Conservation (phyloP, 2,329 filamentous ascomycete species). For the Ampelomyces quisqualis region DNA sequence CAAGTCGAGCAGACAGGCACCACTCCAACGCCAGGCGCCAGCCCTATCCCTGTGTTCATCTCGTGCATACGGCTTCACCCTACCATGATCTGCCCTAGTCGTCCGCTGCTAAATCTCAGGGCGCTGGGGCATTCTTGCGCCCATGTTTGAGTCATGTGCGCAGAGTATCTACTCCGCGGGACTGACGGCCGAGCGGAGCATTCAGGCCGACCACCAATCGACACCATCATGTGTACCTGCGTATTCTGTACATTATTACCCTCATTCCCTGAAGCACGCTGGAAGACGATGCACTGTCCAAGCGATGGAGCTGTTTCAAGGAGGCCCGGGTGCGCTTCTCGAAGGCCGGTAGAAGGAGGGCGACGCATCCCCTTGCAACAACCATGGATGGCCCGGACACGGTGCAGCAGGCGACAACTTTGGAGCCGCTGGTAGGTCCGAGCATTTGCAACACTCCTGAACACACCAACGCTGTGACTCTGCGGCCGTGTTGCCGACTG, state of each 20-base stretch:
- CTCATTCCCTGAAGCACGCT: not conserved
- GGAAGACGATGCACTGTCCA: slow-evolving; percentile 2
- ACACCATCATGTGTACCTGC: too few relatives aligned
- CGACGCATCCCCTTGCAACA: slow-evolving; percentile 18
- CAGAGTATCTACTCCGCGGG: slow-evolving; percentile 14
- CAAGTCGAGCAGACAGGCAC: slow-evolving; percentile 21
- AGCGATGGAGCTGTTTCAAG: slow-evolving; percentile 18
- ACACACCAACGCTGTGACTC: slow-evolving; percentile 13
- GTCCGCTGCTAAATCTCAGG: slow-evolving; percentile 29
- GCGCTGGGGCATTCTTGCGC: slow-evolving; percentile 36
- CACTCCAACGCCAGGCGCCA: slow-evolving; percentile 21
- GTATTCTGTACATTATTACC: too few relatives aligned
- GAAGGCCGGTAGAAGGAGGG: slow-evolving; percentile 32
- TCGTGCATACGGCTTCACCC: slow-evolving; percentile 30
- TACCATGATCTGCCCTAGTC: slow-evolving; percentile 29
- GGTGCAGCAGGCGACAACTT: slow-evolving; percentile 24
- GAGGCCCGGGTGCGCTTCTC: slow-evolving; percentile 13
- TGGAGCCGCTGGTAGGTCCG: slow-evolving; percentile 20
- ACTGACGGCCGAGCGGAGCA: slow-evolving; percentile 2
- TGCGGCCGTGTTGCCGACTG: slow-evolving; percentile 14
- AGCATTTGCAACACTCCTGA: slow-evolving; percentile 21
- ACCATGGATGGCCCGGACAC: slow-evolving; percentile 17
- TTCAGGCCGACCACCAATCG: not conserved
- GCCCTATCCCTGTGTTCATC: slow-evolving; percentile 37
- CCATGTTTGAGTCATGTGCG: slow-evolving; percentile 30